phyloP scores from a whole-genome alignment of 257 asterid species.

The Eucommia ulmoides region DNA sequence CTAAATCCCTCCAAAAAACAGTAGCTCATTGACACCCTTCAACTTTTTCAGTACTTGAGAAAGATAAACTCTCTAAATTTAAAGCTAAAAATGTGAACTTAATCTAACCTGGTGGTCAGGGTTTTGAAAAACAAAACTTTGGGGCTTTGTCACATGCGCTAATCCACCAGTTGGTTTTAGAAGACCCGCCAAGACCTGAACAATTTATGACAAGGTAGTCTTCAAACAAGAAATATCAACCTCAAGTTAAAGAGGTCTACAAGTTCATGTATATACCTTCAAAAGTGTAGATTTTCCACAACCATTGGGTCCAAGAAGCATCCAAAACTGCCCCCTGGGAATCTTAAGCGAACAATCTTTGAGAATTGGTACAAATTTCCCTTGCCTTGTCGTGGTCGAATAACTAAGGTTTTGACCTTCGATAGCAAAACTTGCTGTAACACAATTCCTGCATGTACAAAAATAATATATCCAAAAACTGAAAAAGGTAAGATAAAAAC shows the following conservation, averaged over 20 bases:
- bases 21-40: background rate
- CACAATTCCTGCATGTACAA: slow-evolving; percentile 16
- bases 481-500: background rate
- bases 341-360: background rate
- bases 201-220: too few relatives aligned
- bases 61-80: background rate
- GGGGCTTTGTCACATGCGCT: slow-evolving; percentile 59
- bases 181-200: slow-evolving; percentile 84
- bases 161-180: slow-evolving; percentile 60
- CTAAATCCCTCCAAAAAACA: background rate
- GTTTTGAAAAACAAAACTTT: slow-evolving; percentile 92
- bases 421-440: slow-evolving; percentile 12
- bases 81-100: background rate
- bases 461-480: background rate
- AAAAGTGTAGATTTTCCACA: slow-evolving; percentile 94
- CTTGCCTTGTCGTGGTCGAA: background rate
- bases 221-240: too few relatives aligned
- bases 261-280: slow-evolving; percentile 32
- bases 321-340: slow-evolving; percentile 74
- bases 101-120: slow-evolving; percentile 89
- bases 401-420: background rate
- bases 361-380: background rate
- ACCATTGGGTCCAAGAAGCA: slow-evolving; percentile 97
- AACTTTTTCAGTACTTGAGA: background rate
- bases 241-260: background rate